These are phyloP conservation scores for Drosera spatulata DNA, from an alignment of 179 eudicot genomes.

Conservation along the genomic window DNA sequence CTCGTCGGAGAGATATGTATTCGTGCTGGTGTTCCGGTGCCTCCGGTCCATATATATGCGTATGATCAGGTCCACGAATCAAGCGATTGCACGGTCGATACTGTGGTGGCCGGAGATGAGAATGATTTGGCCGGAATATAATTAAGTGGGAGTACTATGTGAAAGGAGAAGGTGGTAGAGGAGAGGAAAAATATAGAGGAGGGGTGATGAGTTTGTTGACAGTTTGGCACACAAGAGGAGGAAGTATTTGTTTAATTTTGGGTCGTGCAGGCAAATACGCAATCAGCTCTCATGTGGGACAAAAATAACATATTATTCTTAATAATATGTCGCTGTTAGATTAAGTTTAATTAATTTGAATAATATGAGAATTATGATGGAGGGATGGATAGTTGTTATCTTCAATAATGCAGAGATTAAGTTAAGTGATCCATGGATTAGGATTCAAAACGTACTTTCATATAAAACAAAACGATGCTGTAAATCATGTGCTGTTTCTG, in stretches of 20 bases:
- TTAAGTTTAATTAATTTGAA: no score
- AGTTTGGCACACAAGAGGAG: conserved; percentile 16
- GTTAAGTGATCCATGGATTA: no score
- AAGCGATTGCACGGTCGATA: not conserved
- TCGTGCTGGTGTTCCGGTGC: conserved; percentile 7
- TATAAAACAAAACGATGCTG: no score
- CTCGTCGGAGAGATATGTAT: conserved; percentile 5
- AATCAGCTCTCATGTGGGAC: conserved; percentile 7
- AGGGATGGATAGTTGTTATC: no score
- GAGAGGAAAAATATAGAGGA: not conserved
- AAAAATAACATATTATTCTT: no score
- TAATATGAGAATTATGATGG: no score
- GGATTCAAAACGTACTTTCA: no score
- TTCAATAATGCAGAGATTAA: no score
- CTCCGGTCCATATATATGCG: conserved; percentile 2
- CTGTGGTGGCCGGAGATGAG: not conserved
- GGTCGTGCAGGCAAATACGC: conserved; percentile 36
- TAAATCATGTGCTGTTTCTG: no score
- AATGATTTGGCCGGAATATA: not conserved
- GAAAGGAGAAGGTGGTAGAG: not conserved
- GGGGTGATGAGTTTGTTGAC: conserved; percentile 16
- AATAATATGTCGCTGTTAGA: no score
- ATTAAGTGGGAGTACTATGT: no score
- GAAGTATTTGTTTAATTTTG: conserved; percentile 5
- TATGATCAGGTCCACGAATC: no score